These are phyloP conservation scores for Yarrowia sp. DNA, from an alignment of 805 yeast genomes.

Conservation along the genomic window DNA sequence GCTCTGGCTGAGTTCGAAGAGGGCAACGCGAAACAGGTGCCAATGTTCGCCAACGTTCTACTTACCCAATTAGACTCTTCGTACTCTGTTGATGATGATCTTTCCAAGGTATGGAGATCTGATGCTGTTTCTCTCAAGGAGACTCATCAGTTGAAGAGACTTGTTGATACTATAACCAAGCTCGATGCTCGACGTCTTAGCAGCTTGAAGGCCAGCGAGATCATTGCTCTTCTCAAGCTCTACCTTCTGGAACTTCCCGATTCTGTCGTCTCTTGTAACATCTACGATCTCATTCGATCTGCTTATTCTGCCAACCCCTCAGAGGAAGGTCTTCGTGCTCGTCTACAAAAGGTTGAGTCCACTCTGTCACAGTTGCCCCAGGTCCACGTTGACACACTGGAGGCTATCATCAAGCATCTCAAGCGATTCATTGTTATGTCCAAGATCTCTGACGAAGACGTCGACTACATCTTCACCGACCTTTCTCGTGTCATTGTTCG, in stretches of 20 bases:
- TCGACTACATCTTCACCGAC: slow-evolving; percentile 7
- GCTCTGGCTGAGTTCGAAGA: slow-evolving; percentile 26
- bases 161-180: slow-evolving; percentile 20
- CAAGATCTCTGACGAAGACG: slow-evolving; percentile 24
- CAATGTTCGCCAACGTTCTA: slow-evolving; percentile 3
- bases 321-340: not conserved
- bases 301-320: slow-evolving; percentile 53
- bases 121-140: slow-evolving; percentile 28
- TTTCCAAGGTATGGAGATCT: slow-evolving; percentile 21
- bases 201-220: slow-evolving; percentile 50
- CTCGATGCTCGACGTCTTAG: slow-evolving; percentile 6
- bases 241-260: slow-evolving; percentile 79
- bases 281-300: slow-evolving; percentile 68
- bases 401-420: slow-evolving; percentile 43
- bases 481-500: slow-evolving; percentile 42
- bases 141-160: slow-evolving; percentile 25
- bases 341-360: slow-evolving; percentile 40
- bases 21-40: slow-evolving; percentile 21
- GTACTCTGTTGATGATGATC: slow-evolving; percentile 9
- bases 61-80: slow-evolving; percentile 3
- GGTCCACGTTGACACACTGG: slow-evolving; percentile 42
- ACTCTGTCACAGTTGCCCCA: slow-evolving; percentile 45
- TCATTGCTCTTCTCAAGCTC: slow-evolving; percentile 68
- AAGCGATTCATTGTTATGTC: slow-evolving; percentile 21
- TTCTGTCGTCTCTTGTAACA: slow-evolving; percentile 66